Evolutionary conservation across 257 asterid species (phyloP).

Genomic region (Ilex aquifolium): DNA sequence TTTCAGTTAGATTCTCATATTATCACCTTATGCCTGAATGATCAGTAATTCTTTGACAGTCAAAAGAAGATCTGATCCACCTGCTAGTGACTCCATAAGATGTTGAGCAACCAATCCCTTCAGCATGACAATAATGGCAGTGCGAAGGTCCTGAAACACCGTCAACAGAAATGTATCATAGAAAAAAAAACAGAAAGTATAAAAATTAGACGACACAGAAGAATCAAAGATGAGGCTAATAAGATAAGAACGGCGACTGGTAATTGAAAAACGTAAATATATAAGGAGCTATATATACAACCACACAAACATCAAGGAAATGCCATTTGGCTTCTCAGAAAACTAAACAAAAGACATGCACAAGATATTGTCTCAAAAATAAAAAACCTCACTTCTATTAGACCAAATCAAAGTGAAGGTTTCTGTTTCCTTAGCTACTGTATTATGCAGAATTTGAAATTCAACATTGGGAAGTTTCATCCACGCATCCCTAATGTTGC

Average conservation of each 20-base stretch:
- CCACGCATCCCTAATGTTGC: no score
- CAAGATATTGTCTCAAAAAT: no score
- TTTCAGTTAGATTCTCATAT: background rate
- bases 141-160: conserved; percentile 29
- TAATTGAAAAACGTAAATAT: no score
- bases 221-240: background rate
- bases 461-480: no score
- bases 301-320: background rate
- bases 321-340: background rate
- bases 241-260: background rate
- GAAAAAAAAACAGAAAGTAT: no score
- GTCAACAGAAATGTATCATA: background rate
- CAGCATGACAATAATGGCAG: conserved; percentile 43
- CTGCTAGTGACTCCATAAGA: conserved; percentile 31
- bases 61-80: conserved; percentile 37
- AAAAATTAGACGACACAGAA: background rate
- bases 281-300: no score
- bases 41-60: conserved; percentile 40
- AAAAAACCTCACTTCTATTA: no score
- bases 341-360: no score
- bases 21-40: conserved; percentile 52
- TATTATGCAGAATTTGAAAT: background rate
- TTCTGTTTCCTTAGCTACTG: background rate
- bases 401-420: background rate
- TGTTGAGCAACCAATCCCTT: conserved; percentile 54